Conservation (phyloP, 441 rosid genomes). For the Mallotus japonicus region DNA sequence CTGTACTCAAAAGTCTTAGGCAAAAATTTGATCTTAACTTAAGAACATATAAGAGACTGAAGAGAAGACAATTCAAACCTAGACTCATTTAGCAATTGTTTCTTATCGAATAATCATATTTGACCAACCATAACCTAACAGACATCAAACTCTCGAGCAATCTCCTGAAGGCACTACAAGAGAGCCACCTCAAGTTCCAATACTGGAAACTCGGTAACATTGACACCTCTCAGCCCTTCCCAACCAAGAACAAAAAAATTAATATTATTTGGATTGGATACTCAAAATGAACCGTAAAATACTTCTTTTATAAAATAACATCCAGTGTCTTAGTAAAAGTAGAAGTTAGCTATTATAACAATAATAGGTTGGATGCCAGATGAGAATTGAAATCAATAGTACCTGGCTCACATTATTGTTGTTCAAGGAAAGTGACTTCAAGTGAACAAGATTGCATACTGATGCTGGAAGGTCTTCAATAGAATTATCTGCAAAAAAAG, state of each 20-base stretch:
- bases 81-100: background rate
- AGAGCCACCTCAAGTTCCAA: background rate
- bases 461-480: conserved; percentile 79
- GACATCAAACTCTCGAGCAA: background rate
- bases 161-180: background rate
- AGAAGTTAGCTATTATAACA: background rate
- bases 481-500: conserved; percentile 64
- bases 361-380: conserved; percentile 3
- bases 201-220: no score
- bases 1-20: background rate
- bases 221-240: no score
- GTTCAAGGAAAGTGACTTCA: conserved; percentile 74
- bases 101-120: background rate
- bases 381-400: conserved; percentile 15
- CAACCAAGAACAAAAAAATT: no score
- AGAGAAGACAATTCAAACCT: background rate
- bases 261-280: no score
- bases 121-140: no score
- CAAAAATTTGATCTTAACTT: background rate
- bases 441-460: conserved; percentile 68
- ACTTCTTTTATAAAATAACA: background rate
- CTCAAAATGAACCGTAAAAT: no score
- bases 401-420: conserved; percentile 78
- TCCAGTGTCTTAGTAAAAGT: background rate
- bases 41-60: background rate